phyloP scores from a whole-genome alignment of 257 asterid genomes.

The Solanum clarkiae region DNA sequence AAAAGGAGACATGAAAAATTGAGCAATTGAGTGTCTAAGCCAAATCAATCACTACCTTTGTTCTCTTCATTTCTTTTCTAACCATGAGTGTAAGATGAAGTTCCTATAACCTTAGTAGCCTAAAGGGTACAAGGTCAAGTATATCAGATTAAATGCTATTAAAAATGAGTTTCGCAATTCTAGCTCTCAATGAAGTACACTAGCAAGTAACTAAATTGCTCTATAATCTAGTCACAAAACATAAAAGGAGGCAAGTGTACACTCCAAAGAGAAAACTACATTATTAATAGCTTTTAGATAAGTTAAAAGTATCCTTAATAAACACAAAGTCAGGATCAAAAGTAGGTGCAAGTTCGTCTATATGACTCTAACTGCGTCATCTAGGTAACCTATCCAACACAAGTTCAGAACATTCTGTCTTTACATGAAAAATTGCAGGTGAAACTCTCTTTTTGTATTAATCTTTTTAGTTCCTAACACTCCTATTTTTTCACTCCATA shows the following conservation, averaged over 20 bases:
- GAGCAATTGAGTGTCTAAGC: neutral
- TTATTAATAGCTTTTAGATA: no score
- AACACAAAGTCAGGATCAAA: neutral
- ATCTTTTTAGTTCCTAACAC: neutral
- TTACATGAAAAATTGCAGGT: no score
- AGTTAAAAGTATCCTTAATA: no score
- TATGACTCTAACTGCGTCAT: neutral
- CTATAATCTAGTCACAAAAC: neutral
- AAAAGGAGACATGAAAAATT: neutral
- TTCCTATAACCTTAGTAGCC: neutral
- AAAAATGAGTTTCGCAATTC: neutral
- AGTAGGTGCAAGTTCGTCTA: neutral
- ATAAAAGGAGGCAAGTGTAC: neutral
- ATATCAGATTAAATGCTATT: neutral
- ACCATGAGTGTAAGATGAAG: neutral
- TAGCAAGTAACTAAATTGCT: neutral
- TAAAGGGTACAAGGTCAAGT: neutral
- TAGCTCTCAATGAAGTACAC: neutral
- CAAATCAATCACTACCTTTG: neutral
- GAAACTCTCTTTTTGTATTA: no score
- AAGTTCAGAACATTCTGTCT: neutral
- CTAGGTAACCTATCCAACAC: neutral
- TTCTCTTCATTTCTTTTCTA: neutral
- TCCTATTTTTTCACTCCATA: neutral
- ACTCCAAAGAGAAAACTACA: neutral